A percentile compares a stretch with the other conserved stretches of the same genome.
phyloP scores from a whole-genome alignment of 495 filamentous ascomycete species.

The Penicillium robsamsonii region DNA sequence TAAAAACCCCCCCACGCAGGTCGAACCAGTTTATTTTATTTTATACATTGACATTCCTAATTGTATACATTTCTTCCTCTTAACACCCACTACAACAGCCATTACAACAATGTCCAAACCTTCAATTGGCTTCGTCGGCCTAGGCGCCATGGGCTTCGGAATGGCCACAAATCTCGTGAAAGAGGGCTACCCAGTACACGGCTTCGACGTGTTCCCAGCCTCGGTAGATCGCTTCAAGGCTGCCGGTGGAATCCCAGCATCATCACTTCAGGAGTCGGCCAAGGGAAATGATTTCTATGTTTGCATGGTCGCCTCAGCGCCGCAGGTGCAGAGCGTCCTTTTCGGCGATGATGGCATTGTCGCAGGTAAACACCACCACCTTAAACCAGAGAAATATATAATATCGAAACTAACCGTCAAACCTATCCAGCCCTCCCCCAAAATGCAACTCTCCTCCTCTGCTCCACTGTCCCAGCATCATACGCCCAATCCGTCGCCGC shows the following conservation, averaged over 20 bases:
- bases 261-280: conserved; percentile 63
- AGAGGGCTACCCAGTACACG: conserved; percentile 64
- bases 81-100: background rate
- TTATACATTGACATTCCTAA: background rate
- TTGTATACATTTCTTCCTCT: background rate
- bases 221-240: conserved; percentile 66
- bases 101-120: conserved; percentile 38
- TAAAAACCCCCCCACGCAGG: conserved; percentile 9
- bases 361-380: conserved; percentile 15
- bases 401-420: background rate
- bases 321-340: conserved; percentile 64
- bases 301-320: conserved; percentile 76
- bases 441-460: conserved; percentile 64
- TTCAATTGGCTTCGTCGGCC: conserved; percentile 72
- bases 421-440: conserved; percentile 44
- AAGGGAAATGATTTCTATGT: conserved; percentile 60
- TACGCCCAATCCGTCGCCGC: conserved; percentile 60
- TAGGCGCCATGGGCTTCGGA: conserved; percentile 86
- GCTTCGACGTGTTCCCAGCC: conserved; percentile 74
- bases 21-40: background rate
- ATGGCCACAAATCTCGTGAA: conserved; percentile 79
- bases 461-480: conserved; percentile 70
- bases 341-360: conserved; percentile 63
- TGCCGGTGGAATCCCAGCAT: conserved; percentile 61
- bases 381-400: background rate